Base-by-base conservation (phyloP, 2,329 filamentous ascomycete species). In the Exserohilum turcica region DNA sequence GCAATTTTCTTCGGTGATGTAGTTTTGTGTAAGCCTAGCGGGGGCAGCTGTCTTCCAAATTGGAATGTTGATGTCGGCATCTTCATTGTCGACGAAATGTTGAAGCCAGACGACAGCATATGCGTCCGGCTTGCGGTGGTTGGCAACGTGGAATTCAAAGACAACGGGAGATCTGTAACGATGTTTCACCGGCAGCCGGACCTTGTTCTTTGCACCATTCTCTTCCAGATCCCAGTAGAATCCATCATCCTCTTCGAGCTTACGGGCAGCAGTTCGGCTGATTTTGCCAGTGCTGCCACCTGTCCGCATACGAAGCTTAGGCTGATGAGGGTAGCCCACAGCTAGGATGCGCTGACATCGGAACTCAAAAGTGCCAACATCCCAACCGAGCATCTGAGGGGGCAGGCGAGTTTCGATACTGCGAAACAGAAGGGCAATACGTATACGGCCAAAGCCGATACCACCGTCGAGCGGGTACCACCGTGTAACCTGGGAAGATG, bases 401-500 rank as follows among this genome's bases (percentile, higher is more conserved):
- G 92, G 92, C 1, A 97, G 80, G 39, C 86, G 86, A 47, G 93
- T 88, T 73, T 96, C 92, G 37, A 97, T 85, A 24, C 90, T 92
- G 24, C 93, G 87, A 84, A 97, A 96, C 3, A 97, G 82, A 3
- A 97, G 76, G 0, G 91, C 96, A 61, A 99, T 89, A 35, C 92
- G 88, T 54, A 96, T 83, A 6, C 93, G 88, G 33, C 94, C 94
- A 60, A 94, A 97, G 0, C 94, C 78, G 58, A 97, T 87, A 9
- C 94, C 94, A 18, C 93, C 94, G 68, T 96, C 92, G 0, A 99
- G 82, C n/a, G 94, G 93, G 72, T 97, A 97, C 92, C 92, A 97
- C 54, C 92, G 82, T 2, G 92, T 95, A 48, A 87, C 83, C 73
- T 97, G 91, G 38, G 91, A 96, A 61, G 86, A 89, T 0, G 88